A percentile compares a stretch with the other conserved stretches of the same genome.
Conservation (phyloP, 768 basidiomycete genomes). For the Tricholoma matsutake region DNA sequence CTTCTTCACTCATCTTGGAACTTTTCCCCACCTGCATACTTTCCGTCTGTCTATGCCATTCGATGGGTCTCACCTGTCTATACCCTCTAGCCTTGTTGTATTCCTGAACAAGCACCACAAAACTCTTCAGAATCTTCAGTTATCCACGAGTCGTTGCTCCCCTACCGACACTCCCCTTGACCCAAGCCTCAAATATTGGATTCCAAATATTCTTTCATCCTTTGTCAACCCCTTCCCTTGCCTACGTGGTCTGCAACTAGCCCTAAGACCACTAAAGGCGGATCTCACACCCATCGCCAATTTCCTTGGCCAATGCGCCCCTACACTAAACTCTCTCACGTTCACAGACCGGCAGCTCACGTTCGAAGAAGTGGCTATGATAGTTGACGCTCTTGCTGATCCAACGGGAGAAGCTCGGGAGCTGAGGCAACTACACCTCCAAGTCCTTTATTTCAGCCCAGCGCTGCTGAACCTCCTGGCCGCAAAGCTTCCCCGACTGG, state of each 20-base stretch:
- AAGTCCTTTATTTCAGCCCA: slow-evolving; percentile 21
- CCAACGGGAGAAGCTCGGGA: slow-evolving; percentile 1
- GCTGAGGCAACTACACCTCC: slow-evolving; percentile 19
- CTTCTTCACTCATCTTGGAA: slow-evolving; percentile 35
- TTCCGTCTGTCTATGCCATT: slow-evolving; percentile 43
- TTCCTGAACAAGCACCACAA: slow-evolving; percentile 35
- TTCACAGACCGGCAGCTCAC: slow-evolving; percentile 37
- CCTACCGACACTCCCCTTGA: slow-evolving; percentile 16
- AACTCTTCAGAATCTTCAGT: slow-evolving; percentile 33
- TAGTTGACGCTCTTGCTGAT: slow-evolving; percentile 23
- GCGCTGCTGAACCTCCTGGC: slow-evolving; percentile 24
- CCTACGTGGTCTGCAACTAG: slow-evolving; percentile 31
- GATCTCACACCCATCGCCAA: slow-evolving; percentile 23
- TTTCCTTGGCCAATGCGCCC: slow-evolving; percentile 29
- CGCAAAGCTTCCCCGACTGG: slow-evolving; percentile 18
- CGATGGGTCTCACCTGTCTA: slow-evolving; percentile 39
- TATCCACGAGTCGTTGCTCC: slow-evolving; percentile 31
- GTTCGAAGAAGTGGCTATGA: slow-evolving; percentile 24
- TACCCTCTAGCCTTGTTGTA: slow-evolving; percentile 27
- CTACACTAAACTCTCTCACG: slow-evolving; percentile 29
- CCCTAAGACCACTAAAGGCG: slow-evolving; percentile 38
- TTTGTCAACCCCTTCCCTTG: slow-evolving; percentile 27
- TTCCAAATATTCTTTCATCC: slow-evolving; percentile 35
- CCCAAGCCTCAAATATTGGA: slow-evolving; percentile 36
- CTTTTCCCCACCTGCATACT: slow-evolving; percentile 36